Evolutionary conservation across 2,329 filamentous ascomycete species (phyloP).

Genomic region (Colletotrichum agaves): DNA sequence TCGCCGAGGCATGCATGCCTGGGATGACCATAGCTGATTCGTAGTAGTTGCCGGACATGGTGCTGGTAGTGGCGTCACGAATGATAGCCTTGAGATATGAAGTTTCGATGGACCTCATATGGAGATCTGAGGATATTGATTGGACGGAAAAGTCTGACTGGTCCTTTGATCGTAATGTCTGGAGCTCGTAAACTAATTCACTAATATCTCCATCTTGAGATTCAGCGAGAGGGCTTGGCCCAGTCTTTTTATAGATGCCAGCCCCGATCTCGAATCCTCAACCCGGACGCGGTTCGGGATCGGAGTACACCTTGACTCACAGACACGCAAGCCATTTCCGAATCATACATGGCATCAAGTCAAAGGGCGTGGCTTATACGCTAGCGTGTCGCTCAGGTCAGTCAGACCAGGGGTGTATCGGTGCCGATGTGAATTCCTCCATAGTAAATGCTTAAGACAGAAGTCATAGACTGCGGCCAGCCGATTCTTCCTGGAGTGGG

Average conservation of each 20-base stretch:
- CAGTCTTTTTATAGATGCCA: conserved; percentile 11
- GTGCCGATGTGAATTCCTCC: conserved; percentile 13
- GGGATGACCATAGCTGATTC: conserved; percentile 33
- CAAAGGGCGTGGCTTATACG: conserved; percentile 27
- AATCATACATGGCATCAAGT: conserved; percentile 27
- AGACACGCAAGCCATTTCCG: conserved; percentile 4
- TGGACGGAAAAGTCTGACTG: neutral
- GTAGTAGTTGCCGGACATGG: conserved; percentile 31
- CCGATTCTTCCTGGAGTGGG: neutral
- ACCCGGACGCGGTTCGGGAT: neutral
- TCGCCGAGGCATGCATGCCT: conserved; percentile 28
- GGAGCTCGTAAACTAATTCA: neutral
- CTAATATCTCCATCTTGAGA: neutral
- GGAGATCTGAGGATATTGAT: neutral
- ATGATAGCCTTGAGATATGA: conserved; percentile 33
- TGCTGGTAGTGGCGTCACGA: conserved; percentile 8
- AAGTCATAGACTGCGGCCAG: neutral
- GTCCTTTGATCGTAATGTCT: neutral
- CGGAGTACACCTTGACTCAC: neutral
- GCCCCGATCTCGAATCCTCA: neutral
- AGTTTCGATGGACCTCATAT: conserved; percentile 31
- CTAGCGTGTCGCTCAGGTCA: conserved; percentile 4
- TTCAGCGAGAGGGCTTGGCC: conserved; percentile 5
- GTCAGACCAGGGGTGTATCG: conserved; percentile 25
- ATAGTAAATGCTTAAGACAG: neutral